Conservation (phyloP, 2,329 filamentous ascomycete genomes). For the Xylaria sp. region DNA sequence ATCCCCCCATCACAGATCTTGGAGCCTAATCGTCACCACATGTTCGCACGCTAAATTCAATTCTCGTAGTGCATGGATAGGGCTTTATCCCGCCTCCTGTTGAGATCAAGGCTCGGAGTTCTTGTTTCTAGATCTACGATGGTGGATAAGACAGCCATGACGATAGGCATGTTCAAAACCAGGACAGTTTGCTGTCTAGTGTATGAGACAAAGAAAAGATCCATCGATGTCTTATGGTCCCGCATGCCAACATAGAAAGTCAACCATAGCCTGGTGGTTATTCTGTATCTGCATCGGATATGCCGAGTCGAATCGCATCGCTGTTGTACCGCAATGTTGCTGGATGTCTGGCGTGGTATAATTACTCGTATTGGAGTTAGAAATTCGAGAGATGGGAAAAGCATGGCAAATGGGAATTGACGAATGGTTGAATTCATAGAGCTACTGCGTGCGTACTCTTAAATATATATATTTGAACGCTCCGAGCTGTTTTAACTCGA, state of each 20-base stretch:
- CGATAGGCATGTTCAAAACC: conserved; percentile 18
- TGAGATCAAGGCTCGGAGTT: conserved; percentile 1
- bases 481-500: no score
- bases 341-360: not conserved
- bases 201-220: conserved; percentile 9
- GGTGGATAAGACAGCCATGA: conserved; percentile 18
- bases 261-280: not conserved
- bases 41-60: conserved; percentile 9
- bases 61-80: conserved; percentile 13
- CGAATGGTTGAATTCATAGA: conserved; percentile 8
- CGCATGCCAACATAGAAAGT: not conserved
- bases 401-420: conserved; percentile 2
- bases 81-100: conserved; percentile 13
- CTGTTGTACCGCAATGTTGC: not conserved
- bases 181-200: conserved; percentile 21
- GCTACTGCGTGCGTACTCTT: not conserved
- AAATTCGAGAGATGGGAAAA: not conserved
- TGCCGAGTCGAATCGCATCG: conserved; percentile 2
- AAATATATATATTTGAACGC: no score
- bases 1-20: not conserved
- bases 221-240: not conserved
- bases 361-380: not conserved
- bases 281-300: not conserved
- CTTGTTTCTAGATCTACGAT: conserved; percentile 24
- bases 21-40: not conserved